Evolutionary conservation across 768 basidiomycete genomes (phyloP), one percentile per base, ranked within the genome.

Genomic region (Leucosporidium scottii): DNA sequence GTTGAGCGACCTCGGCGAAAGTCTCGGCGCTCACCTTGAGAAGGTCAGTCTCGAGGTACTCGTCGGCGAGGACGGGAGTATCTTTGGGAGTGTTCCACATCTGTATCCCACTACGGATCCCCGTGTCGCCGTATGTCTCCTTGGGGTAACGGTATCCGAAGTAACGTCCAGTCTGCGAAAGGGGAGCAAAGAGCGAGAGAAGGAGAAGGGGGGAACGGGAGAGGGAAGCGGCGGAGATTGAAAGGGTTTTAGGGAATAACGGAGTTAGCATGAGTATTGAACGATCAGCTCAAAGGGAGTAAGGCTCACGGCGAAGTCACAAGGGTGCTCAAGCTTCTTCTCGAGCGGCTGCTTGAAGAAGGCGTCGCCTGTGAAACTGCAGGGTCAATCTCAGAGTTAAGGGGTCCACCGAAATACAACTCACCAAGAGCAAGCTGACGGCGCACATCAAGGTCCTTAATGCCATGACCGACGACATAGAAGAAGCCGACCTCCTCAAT

Each of bases 41-140:
- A 27, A 65, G 51, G n/a, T 59, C 15, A 58, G 36, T 25, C 31
- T 25, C 27, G 58, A 75, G 72, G 23, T 72, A 69, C 18, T 63
- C 65, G 54, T 71, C 44, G 27, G 64, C 70, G 63, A 75, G 78
- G 44, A 77, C 72, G 18, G 62, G 57, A 23, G 76, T 79, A 68
- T 77, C 78, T 69, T 81, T 81, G 7, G 79, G 78, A 23, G 79
- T 67, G 66, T 81, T 81, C 60, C 79, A 72, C 69, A 78, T 74
- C 69, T 81, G 79, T 72, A 79, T 77, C 62, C 79, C 79, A 61
- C 79, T 78, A 34, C 77, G 76, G 12, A 81, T 76, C 60, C 75
- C 75, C 10, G 77, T 78, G 28, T 75, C 75, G n/a, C 76, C 78
- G 59, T 79, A 76, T 18, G 75, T 66, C 21, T 78, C 76, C 53